These are phyloP conservation scores for Xerocomus potaroensis DNA, from an alignment of 768 basidiomycete genomes.

Conservation along the genomic window DNA sequence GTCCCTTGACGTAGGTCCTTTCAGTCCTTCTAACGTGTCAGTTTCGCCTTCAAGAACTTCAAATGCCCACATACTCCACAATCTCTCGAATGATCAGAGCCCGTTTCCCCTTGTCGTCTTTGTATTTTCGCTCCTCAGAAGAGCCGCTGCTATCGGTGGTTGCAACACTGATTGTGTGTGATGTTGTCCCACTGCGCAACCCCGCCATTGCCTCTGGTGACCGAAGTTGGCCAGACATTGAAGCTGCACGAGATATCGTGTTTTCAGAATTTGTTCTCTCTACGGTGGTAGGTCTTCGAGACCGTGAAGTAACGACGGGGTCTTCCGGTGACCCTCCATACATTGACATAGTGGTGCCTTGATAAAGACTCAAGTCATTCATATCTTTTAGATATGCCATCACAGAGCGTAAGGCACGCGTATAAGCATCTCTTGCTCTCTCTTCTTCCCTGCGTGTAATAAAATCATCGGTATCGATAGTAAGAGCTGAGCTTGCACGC, in stretches of 20 bases:
- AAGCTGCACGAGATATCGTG: slow-evolving; percentile 50
- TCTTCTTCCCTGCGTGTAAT: slow-evolving; percentile 64
- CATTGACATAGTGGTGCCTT: slow-evolving; percentile 51
- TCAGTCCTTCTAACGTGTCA: slow-evolving; percentile 65
- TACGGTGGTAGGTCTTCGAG: slow-evolving; percentile 65
- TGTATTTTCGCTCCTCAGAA: slow-evolving; percentile 79
- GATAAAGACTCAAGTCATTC: slow-evolving; percentile 80
- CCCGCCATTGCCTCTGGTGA: slow-evolving; percentile 61
- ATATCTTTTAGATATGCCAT: slow-evolving; percentile 97
- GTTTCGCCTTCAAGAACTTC: not conserved
- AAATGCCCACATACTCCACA: slow-evolving; percentile 59
- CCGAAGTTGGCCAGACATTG: slow-evolving; percentile 55
- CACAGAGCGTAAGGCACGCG: slow-evolving; percentile 79
- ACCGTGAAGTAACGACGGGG: slow-evolving; percentile 34
- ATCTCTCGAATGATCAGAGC: slow-evolving; percentile 87
- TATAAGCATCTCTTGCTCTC: slow-evolving; percentile 64
- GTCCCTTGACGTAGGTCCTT: slow-evolving; percentile 88
- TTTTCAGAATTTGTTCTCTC: slow-evolving; percentile 43
- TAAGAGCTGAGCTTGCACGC: slow-evolving; percentile 39
- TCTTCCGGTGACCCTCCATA: slow-evolving; percentile 54
- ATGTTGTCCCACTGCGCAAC: slow-evolving; percentile 53
- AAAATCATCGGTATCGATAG: slow-evolving; percentile 40
- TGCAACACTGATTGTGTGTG: slow-evolving; percentile 69
- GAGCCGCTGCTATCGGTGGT: slow-evolving; percentile 72
- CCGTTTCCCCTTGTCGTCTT: slow-evolving; percentile 85